These are phyloP conservation scores for Lichtheimia hyalospora DNA, from an alignment of 371 early-diverging fungal genomes.

Conservation along the genomic window DNA sequence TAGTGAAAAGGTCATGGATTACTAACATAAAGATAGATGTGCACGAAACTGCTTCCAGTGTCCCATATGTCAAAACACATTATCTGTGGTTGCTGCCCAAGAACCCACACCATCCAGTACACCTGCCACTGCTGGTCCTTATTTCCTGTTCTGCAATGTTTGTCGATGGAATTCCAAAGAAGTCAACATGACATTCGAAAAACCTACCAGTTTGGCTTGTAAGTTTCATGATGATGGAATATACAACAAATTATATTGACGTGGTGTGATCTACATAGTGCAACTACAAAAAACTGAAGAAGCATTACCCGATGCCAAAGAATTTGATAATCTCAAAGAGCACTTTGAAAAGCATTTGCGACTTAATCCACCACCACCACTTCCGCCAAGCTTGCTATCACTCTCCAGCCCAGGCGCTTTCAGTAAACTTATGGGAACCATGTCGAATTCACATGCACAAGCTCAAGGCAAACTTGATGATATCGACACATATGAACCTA, in stretches of 20 bases:
- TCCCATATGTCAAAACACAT: slow-evolving; percentile 83
- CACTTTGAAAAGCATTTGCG: slow-evolving; percentile 74
- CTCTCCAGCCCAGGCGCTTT: slow-evolving; percentile 38
- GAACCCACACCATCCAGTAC: slow-evolving; percentile 33
- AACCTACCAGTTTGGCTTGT: slow-evolving; percentile 89
- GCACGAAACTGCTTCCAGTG: slow-evolving; percentile 95
- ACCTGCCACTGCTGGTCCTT: slow-evolving; percentile 44
- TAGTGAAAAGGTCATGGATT: background rate
- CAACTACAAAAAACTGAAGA: slow-evolving; percentile 80
- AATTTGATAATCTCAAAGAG: slow-evolving; percentile 83
- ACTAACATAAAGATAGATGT: slow-evolving; percentile 55
- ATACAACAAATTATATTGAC: background rate
- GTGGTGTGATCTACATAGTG: slow-evolving; percentile 32
- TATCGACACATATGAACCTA: slow-evolving; percentile 48
- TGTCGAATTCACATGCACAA: slow-evolving; percentile 26
- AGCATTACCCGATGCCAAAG: slow-evolving; percentile 68
- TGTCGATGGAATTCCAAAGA: slow-evolving; percentile 94
- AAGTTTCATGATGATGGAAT: slow-evolving; percentile 20
- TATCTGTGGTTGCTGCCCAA: slow-evolving; percentile 77
- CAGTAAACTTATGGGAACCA: slow-evolving; percentile 41
- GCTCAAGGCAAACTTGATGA: slow-evolving; percentile 48
- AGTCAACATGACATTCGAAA: slow-evolving; percentile 86
- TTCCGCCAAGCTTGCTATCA: slow-evolving; percentile 42
- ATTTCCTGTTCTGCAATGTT: slow-evolving; percentile 76
- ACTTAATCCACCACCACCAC: slow-evolving; percentile 37